Evolutionary conservation across 1,284 basidiomycete genomes (phyloP), one percentile per base, ranked within the genome.

Genomic region (Sphaerobolus stellatus): DNA sequence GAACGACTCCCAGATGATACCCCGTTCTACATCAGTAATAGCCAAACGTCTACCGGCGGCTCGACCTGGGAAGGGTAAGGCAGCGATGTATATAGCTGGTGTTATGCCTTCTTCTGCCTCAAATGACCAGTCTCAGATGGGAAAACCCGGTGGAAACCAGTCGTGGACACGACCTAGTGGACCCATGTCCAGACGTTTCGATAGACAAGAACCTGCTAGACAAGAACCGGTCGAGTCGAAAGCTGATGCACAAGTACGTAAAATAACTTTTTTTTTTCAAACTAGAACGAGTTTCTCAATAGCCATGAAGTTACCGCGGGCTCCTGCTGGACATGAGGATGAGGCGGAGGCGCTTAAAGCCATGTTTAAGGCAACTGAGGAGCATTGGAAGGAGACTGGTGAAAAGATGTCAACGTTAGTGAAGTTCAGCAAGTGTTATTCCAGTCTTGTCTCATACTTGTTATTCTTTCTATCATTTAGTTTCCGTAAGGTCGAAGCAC

Each of bases 331-430:
- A 81, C 2, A 83, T 55, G 83, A 81, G 41, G 91, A 93, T 59
- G 92, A 94, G 68, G 86, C 84, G 20, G 88, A 85, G 8, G 88
- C 89, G n/a, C 90, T 97, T 79, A 91, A 90, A 13, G 94, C 94
- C 63, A 96, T 97, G 94, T 96, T 97, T 69, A 88, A 92, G 71
- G 89, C 89, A 45, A 88, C 92, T 68, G 85, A 86, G 31, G 86
- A 90, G 60, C 92, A 94, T 74, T 97, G 94, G 94, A 88, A 95
- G 76, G 90, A 94, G 79, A 88, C 93, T 65, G 93, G 96, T 76
- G 92, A 95, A 79, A 90, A 93, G 78, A 96, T 97, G 94, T 89
- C 92, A 68, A 88, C 92, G 92, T 94, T 79, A 75, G 91, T 93
- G 74, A 82, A 73, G 73, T 65, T 46, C 58, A 50, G 59, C 36